These are phyloP conservation scores for Fagopyrum tataricum DNA, from an alignment of 148 eudicot species.

Conservation along the genomic window DNA sequence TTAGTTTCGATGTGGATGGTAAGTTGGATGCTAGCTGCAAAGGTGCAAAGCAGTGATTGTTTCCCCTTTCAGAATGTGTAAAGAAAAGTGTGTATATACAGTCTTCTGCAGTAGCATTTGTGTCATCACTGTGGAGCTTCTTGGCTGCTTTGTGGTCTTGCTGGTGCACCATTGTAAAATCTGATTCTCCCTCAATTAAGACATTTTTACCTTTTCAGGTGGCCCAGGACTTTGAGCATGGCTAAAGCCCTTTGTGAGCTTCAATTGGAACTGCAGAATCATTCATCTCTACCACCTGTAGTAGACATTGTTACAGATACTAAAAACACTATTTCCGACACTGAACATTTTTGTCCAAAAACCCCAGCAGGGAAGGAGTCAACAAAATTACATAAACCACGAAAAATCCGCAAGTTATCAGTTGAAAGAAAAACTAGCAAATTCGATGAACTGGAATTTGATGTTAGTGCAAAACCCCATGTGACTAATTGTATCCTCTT, in stretches of 20 bases:
- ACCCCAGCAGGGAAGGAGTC: slow-evolving; percentile 60
- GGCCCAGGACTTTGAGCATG: slow-evolving; percentile 37
- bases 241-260: slow-evolving; percentile 35
- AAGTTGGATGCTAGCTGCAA: neutral
- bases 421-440: slow-evolving; percentile 15
- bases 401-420: slow-evolving; percentile 17
- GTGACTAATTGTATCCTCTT: slow-evolving; percentile 14
- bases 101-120: neutral
- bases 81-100: neutral
- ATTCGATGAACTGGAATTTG: slow-evolving; percentile 13
- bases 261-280: slow-evolving; percentile 26
- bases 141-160: neutral
- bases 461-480: neutral
- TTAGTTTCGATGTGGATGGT: neutral
- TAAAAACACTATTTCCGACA: slow-evolving; percentile 14
- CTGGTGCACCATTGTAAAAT: neutral
- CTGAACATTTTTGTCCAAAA: slow-evolving; percentile 29
- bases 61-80: neutral
- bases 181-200: neutral
- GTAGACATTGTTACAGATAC: slow-evolving; percentile 16
- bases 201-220: slow-evolving; percentile 14
- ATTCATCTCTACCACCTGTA: slow-evolving; percentile 13
- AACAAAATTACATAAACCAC: slow-evolving; percentile 20
- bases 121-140: neutral
- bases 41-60: neutral